Conservation (phyloP, 305 asterid genomes). For the Stenogyne calaminthoides region DNA sequence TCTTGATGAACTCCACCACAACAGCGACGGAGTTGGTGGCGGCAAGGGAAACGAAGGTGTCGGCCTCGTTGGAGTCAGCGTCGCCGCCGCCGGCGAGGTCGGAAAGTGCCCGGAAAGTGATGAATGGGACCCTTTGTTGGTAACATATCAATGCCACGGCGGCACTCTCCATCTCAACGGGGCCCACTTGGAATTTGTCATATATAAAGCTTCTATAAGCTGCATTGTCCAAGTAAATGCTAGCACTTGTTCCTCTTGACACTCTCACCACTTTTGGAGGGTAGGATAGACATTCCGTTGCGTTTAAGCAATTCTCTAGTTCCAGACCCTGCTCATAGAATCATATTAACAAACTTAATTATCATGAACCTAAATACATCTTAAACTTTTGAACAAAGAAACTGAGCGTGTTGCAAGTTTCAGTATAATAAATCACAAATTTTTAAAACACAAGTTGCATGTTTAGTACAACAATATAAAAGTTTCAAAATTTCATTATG, state of each 20-base stretch:
- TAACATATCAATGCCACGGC: constrained; percentile 55
- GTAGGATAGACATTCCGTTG: constrained; percentile 43
- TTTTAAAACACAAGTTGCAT: too few species aligned
- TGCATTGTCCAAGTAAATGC: constrained; percentile 44
- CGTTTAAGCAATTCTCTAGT: constrained; percentile 40
- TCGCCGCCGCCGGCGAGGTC: constrained; percentile 71
- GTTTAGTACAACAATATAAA: too few species aligned
- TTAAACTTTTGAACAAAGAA: too few species aligned
- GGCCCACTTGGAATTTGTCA: constrained; percentile 35
- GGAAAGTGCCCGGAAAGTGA: constrained; percentile 56
- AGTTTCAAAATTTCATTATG: too few species aligned
- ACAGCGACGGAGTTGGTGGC: constrained; percentile 43
- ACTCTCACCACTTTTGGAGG: constrained; percentile 45
- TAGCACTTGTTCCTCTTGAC: constrained; percentile 40
- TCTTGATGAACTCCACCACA: constrained; percentile 42
- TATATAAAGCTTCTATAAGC: constrained; percentile 45
- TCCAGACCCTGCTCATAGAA: constrained; percentile 31
- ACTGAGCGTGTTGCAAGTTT: too few species aligned
- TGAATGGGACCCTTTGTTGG: constrained; percentile 55
- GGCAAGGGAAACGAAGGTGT: constrained; percentile 40
- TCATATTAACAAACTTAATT: too few species aligned
- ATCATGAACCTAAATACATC: too few species aligned
- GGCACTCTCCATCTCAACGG: constrained; percentile 69
- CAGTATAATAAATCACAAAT: too few species aligned
- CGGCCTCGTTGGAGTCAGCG: constrained; percentile 47